Evolutionary conservation across 140 eudicot genomes (phyloP), one percentile per base, ranked within the genome.

Genomic region (Oenanthe javanica): DNA sequence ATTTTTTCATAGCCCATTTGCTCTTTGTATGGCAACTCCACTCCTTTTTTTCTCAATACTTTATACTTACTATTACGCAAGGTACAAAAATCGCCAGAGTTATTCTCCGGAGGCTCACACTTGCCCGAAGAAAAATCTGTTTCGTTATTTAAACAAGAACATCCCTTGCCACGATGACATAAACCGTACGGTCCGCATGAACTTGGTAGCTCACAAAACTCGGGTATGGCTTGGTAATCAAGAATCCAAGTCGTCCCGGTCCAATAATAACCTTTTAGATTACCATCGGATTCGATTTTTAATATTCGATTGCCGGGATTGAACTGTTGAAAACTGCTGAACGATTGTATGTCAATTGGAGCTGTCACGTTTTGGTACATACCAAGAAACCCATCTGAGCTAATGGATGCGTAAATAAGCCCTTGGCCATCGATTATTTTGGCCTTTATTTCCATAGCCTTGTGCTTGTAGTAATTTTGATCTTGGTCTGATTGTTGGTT

Each of bases 171-270:
- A 6, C 90, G 86, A 21, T 66, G 83, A 38, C 99, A 95, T 1
- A 95, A 61, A 4, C 99, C 96, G 79, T 90, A 95, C 0, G 92
- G 70, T 27, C 99, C 99, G 80, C 99, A 95, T 10, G 95, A 76
- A 75, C 92, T 90, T 0, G 97, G 97, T 18, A 95, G 66, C 73
- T 95, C 93, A 72, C 99, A 95, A 5, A 79, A 77, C 18, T 89
- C 90, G 23, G 87, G 19, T 79, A 95, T 87, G 61, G 87, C 89
- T 42, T 86, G 81, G 72, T 88, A 95, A 77, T 95, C 99, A 76
- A 89, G 27, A 1, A 72, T 43, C 99, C 99, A 95, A n/a, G 73
- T 72, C n/a, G 97, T 86, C 74, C 96, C 89, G 72, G 90, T 81
- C 99, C 99, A 92, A 73, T 85, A 95, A 57, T 90, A 95, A 2